phyloP scores from a whole-genome alignment of 2,329 filamentous ascomycete genomes.

The Aspergillus proliferans region DNA sequence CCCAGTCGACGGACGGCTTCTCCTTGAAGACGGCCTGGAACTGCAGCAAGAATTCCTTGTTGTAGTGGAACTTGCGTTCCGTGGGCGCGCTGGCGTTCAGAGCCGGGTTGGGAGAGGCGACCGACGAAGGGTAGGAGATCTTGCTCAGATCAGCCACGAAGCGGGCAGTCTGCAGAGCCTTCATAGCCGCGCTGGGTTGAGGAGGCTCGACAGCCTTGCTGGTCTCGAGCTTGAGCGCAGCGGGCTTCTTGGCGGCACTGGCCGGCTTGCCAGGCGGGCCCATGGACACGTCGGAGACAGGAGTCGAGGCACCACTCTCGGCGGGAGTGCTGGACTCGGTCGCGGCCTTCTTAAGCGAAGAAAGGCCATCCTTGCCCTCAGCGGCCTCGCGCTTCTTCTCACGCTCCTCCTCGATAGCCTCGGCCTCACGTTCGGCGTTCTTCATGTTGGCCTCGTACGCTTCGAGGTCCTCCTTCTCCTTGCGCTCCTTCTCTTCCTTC shows the following conservation, averaged over 20 bases:
- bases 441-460: conserved; percentile 44
- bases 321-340: conserved; percentile 35
- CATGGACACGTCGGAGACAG: conserved; percentile 41
- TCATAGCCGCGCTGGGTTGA: conserved; percentile 88
- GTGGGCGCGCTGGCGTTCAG: conserved; percentile 69
- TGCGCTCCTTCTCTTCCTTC: conserved; percentile 48
- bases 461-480: conserved; percentile 41
- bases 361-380: conserved; percentile 34
- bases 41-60: conserved; percentile 89
- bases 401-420: conserved; percentile 41
- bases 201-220: conserved; percentile 82
- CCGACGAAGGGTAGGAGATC: conserved; percentile 73
- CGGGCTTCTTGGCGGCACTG: conserved; percentile 68
- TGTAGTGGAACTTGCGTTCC: conserved; percentile 84
- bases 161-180: conserved; percentile 84
- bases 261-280: conserved; percentile 49
- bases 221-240: conserved; percentile 80
- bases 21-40: conserved; percentile 96
- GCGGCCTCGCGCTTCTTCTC: conserved; percentile 35
- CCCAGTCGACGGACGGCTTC: conserved; percentile 91
- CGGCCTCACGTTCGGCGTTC: conserved; percentile 43
- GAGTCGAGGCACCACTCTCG: conserved; percentile 42
- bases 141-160: conserved; percentile 76
- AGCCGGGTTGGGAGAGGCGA: conserved; percentile 85
- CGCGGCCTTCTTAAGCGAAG: conserved; percentile 39